These are phyloP conservation scores for Fusarium xyrophilum DNA, from an alignment of 2,329 filamentous ascomycete genomes.

Conservation along the genomic window DNA sequence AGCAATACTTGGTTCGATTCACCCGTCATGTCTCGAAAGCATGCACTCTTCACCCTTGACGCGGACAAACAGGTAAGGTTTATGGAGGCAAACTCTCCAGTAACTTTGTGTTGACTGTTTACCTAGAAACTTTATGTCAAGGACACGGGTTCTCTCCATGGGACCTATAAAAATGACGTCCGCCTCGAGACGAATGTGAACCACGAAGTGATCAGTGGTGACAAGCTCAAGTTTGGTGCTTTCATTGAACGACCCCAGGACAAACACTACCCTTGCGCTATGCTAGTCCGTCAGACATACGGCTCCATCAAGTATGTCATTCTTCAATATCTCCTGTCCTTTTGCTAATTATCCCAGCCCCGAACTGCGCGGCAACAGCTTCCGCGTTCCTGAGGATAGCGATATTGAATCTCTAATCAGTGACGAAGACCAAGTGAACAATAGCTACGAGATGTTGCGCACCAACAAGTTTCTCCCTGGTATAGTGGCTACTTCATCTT, in stretches of 20 bases:
- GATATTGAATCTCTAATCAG: slow-evolving; percentile 44
- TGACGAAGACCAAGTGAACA: slow-evolving; percentile 41
- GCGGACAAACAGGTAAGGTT: slow-evolving; percentile 53
- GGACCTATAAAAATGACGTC: slow-evolving; percentile 55
- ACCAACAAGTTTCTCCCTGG: slow-evolving; percentile 43
- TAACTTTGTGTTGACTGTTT: slow-evolving; percentile 27
- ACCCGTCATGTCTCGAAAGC: slow-evolving; percentile 73
- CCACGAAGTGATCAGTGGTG: slow-evolving; percentile 39
- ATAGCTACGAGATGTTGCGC: slow-evolving; percentile 40
- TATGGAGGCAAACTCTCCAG: not conserved
- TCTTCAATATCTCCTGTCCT: not conserved
- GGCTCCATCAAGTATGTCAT: slow-evolving; percentile 38
- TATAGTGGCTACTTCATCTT: not conserved
- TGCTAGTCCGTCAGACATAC: slow-evolving; percentile 46
- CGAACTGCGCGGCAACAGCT: slow-evolving; percentile 43
- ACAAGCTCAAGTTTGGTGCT: slow-evolving; percentile 48
- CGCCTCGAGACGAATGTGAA: slow-evolving; percentile 25
- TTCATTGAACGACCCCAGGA: slow-evolving; percentile 46
- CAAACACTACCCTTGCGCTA: slow-evolving; percentile 49
- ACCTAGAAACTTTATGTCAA: slow-evolving; percentile 53
- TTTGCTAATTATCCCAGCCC: slow-evolving; percentile 37
- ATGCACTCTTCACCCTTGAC: slow-evolving; percentile 63
- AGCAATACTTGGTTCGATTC: slow-evolving; percentile 74
- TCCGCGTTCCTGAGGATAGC: slow-evolving; percentile 53
- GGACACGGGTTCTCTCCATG: slow-evolving; percentile 60